These are phyloP conservation scores for Pseudonitzschia pungens DNA, from an alignment of 108 stramenopile species.

Conservation along the genomic window DNA sequence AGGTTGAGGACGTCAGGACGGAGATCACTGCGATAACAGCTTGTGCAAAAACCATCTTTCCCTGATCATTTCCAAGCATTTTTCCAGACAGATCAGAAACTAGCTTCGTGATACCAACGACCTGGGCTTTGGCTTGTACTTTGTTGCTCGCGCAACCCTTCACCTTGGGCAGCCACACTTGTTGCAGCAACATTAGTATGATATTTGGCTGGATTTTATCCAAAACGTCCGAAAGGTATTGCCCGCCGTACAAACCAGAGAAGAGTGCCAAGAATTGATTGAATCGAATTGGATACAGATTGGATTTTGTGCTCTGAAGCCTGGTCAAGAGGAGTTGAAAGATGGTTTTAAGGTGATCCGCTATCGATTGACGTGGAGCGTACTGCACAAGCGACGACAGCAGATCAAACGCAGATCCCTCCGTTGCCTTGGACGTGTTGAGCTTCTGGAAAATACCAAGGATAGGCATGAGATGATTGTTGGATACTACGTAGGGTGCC, in stretches of 20 bases:
- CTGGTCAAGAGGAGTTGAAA: constrained; percentile 69
- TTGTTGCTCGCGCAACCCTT: constrained; percentile 42
- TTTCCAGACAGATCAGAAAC: constrained; percentile 69
- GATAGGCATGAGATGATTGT: constrained; percentile 42
- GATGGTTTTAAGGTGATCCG: constrained; percentile 54
- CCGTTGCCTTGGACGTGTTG: constrained; percentile 66
- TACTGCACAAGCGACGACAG: constrained; percentile 63
- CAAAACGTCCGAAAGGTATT: constrained; percentile 46
- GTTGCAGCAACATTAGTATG: constrained; percentile 51
- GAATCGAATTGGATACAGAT: constrained; percentile 46
- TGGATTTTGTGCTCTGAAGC: constrained; percentile 62
- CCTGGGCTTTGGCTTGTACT: constrained; percentile 69
- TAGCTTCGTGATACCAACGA: constrained; percentile 68
- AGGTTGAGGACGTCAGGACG: constrained; percentile 54
- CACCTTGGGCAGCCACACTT: constrained; percentile 74
- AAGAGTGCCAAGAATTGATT: constrained; percentile 69
- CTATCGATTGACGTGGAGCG: constrained; percentile 55
- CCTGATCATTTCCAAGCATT: constrained; percentile 48
- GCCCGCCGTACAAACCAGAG: constrained; percentile 65
- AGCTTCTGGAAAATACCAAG: constrained; percentile 92
- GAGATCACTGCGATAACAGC: constrained; percentile 41
- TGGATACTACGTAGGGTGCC: constrained; percentile 56
- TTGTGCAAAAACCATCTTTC: constrained; percentile 50
- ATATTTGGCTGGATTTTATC: constrained; percentile 66
- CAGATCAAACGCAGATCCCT: constrained; percentile 76